Conservation (phyloP, 2,329 filamentous ascomycete genomes). For the Taxawa tesnikishii region DNA sequence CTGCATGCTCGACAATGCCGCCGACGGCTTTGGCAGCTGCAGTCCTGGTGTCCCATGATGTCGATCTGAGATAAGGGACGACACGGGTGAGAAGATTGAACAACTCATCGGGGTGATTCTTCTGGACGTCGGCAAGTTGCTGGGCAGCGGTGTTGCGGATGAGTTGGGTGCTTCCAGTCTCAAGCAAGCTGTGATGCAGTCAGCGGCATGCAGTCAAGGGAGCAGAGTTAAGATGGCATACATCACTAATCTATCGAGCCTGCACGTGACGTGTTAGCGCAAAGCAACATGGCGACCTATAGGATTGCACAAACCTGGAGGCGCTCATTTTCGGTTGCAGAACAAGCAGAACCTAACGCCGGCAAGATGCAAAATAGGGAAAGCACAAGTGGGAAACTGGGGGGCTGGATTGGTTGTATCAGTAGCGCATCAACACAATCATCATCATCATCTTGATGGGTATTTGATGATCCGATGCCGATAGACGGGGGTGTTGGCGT, state of each 20-base stretch:
- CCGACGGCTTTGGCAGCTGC: slow-evolving; percentile 90
- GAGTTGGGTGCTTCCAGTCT: slow-evolving; percentile 90
- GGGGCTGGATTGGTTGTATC: too few species aligned
- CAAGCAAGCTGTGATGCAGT: slow-evolving; percentile 56
- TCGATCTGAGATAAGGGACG: slow-evolving; percentile 88
- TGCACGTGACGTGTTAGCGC: slow-evolving; percentile 10
- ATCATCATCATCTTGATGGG: too few species aligned
- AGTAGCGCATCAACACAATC: too few species aligned
- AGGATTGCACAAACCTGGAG: too few species aligned
- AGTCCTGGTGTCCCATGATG: slow-evolving; percentile 92
- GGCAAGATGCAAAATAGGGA: too few species aligned
- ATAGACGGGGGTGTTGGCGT: too few species aligned
- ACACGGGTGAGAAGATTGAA: slow-evolving; percentile 91
- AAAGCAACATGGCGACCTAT: too few species aligned
- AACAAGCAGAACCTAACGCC: too few species aligned
- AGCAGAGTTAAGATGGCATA: slow-evolving; percentile 7
- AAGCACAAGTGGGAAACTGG: too few species aligned
- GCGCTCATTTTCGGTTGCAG: too few species aligned
- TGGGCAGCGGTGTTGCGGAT: slow-evolving; percentile 96
- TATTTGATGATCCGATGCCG: too few species aligned
- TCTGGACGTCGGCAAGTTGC: slow-evolving; percentile 94
- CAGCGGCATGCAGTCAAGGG: slow-evolving; percentile 1
- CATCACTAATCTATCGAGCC: slow-evolving; percentile 27
- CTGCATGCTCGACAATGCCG: slow-evolving; percentile 82
- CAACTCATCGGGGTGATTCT: slow-evolving; percentile 91